Conservation (phyloP, 225 moss, liverwort and hornwort species). For the Straminergon stramineum region DNA sequence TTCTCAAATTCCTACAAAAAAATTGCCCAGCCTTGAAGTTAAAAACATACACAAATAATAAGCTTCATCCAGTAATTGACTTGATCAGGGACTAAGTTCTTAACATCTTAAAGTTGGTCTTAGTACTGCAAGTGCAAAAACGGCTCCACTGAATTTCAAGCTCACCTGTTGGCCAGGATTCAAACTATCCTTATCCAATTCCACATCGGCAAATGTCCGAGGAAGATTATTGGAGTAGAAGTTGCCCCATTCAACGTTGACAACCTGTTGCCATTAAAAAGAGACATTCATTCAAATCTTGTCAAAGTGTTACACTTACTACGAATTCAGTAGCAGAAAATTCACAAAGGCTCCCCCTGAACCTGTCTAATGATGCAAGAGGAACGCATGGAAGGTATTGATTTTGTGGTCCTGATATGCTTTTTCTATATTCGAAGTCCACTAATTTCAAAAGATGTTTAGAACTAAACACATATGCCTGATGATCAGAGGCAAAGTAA, state of each 20-base stretch:
- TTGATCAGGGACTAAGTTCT: not conserved
- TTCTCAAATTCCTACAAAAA: slow-evolving; percentile 74
- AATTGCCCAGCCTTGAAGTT: not conserved
- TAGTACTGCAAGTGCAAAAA: not conserved
- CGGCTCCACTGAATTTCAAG: not conserved
- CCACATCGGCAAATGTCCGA: slow-evolving; percentile 49
- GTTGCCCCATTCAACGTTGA: slow-evolving; percentile 54
- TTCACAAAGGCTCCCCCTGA: not conserved
- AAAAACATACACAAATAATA: not conserved
- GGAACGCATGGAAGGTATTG: not conserved
- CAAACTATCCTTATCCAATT: slow-evolving; percentile 38
- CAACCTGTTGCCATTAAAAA: slow-evolving; percentile 14
- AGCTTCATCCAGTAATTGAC: not conserved
- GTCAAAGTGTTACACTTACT: not conserved
- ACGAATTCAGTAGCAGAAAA: not conserved
- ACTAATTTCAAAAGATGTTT: not conserved
- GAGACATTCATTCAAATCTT: not conserved
- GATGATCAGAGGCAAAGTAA: not conserved
- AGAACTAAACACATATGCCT: not conserved
- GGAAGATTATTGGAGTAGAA: slow-evolving; percentile 31
- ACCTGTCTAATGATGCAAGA: not conserved
- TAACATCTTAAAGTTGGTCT: not conserved
- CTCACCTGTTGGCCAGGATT: slow-evolving; percentile 49
- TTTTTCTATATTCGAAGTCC: not conserved
- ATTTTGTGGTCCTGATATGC: not conserved